Conservation (phyloP, 495 filamentous ascomycete genomes). For the Cladorrhinum samala region DNA sequence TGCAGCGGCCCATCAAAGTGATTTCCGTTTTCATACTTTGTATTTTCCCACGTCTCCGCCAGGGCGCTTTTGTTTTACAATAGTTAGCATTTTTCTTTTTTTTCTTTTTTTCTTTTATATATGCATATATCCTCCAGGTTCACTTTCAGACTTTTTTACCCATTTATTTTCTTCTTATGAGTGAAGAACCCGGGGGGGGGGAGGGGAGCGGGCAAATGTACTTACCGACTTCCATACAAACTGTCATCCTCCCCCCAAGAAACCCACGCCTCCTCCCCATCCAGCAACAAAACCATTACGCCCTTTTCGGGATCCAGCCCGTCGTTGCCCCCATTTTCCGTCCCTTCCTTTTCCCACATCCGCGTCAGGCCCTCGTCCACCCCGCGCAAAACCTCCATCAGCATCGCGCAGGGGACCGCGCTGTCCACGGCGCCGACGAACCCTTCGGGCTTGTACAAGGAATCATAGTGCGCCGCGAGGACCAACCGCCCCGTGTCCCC, state of each 20-base stretch:
- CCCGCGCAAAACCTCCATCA: constrained; percentile 76
- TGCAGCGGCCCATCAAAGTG: constrained; percentile 55
- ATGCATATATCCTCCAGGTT: too few species aligned
- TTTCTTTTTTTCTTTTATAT: too few species aligned
- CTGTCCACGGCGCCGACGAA: constrained; percentile 95
- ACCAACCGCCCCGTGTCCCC: constrained; percentile 68
- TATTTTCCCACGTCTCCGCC: constrained; percentile 21
- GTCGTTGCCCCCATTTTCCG: constrained; percentile 46
- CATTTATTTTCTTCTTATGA: too few species aligned
- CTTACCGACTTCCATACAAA: constrained; percentile 74
- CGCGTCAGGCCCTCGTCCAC: constrained; percentile 71
- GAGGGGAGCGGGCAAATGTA: neutral
- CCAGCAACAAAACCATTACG: constrained; percentile 82
- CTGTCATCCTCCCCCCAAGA: constrained; percentile 74
- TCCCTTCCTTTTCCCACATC: constrained; percentile 72
- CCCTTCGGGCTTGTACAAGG: constrained; percentile 69
- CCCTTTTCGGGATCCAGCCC: constrained; percentile 57
- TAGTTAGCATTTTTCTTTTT: too few species aligned
- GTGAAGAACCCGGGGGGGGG: too few species aligned
- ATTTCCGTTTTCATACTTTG: constrained; percentile 11
- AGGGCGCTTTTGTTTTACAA: constrained; percentile 18
- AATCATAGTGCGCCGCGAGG: constrained; percentile 92
- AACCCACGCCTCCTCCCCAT: constrained; percentile 90
- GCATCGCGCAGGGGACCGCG: constrained; percentile 85
- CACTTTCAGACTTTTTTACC: too few species aligned